Conservation (phyloP, 495 filamentous ascomycete genomes). For the Tuber brumale region DNA sequence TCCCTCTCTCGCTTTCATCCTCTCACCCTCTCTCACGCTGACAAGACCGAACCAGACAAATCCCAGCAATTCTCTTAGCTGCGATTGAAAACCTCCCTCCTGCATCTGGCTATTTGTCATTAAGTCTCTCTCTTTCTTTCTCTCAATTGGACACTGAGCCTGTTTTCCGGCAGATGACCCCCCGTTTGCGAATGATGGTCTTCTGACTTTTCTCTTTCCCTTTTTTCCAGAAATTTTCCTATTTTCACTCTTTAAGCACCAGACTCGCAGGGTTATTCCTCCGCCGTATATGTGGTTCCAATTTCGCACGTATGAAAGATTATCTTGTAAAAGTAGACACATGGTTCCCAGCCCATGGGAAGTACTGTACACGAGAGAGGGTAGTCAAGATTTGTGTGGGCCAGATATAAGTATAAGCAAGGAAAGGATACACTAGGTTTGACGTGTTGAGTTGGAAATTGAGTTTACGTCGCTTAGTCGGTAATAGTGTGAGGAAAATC, state of each 20-base stretch:
- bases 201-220: background rate
- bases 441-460: background rate
- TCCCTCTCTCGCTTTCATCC: background rate
- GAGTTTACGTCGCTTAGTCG: background rate
- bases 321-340: background rate
- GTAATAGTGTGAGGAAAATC: background rate
- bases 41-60: constrained; percentile 1
- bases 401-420: background rate
- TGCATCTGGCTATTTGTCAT: background rate
- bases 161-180: background rate
- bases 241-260: background rate
- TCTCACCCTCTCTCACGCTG: background rate
- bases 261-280: background rate
- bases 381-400: background rate
- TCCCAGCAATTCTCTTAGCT: background rate
- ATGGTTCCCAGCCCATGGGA: background rate
- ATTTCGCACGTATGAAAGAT: background rate
- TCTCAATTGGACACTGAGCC: background rate
- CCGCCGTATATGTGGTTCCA: background rate
- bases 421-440: background rate
- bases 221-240: background rate
- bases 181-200: background rate
- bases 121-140: background rate
- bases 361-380: background rate
- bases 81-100: background rate